Base-by-base conservation (phyloP, 2,329 filamentous ascomycete species). In the Colletotrichum navitas region DNA sequence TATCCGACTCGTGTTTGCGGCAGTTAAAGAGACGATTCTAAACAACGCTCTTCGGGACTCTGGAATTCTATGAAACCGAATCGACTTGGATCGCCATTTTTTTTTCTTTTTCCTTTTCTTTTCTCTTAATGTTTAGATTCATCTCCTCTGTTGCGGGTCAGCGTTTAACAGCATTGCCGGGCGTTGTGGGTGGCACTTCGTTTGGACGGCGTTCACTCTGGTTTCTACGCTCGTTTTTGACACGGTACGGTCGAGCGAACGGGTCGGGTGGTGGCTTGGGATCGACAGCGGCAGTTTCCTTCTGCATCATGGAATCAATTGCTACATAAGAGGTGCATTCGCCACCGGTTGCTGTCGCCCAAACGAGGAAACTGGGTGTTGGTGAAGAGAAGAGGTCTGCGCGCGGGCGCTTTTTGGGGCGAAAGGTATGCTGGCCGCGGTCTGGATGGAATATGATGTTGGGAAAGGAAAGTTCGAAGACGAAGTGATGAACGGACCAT, bases 21-120 rank as follows among this genome's bases (percentile, higher is more conserved):
- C 96, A 11, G 96, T 99, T 72, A 99, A 99, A 82, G 96, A 99
- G 84, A 99, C 96, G 43, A 99, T 99, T 78, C 85, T 99, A 76
- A 97, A 98, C 83, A 99, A 99, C 81, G 96, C 96, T 59, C 89
- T 99, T 76, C 98, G 97, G 84, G 96, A 99, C 82, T 98, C 96
- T 29, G 96, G 96, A 76, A 98, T 99, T 81, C 90, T 99, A 77
- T 94, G 83, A 92, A 75, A 26, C 14, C 59, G 41, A 39, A 51
- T n/a, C 41, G 41, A 41, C 49, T 47, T 39, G 68, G 45, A 58
- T 58, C 55, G 26, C n/a, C 45, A 29, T 11, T 14, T 63, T 62
- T 54, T 18, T 18, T 14, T 11, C 26, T 26, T 2, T 52, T 14
- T n/a, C n/a, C n/a, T n/a, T 52, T 12, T 21, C 26, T 18, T 51